Evolutionary conservation across 2,329 filamentous ascomycete species (phyloP), one percentile per base, ranked within the genome.

Genomic region (Corinectria fuckeliana): DNA sequence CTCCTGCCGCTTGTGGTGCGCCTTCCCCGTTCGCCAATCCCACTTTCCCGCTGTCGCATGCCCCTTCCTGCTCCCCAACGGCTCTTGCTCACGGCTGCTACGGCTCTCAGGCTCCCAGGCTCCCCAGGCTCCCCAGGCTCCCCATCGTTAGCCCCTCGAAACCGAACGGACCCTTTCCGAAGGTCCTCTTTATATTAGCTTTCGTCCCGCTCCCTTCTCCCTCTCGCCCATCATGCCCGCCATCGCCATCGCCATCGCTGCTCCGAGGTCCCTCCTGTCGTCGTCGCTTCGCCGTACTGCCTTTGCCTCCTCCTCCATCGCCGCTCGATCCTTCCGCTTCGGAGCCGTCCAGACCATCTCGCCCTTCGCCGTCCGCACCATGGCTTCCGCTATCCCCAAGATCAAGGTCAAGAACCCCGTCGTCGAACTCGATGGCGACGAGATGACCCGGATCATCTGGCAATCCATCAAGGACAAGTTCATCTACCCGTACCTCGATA

Each of bases 371-470:
- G 88, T 96, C n/a, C 77, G 78, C 76, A 83, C 78, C 71, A 87
- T 89, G 85, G 81, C 84, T 57, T 78, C 84, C 68, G 53, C 69
- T 71, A 41, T 48, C 60, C 82, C 86, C 74, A 99, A 98, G 90
- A 98, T 98, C 86, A 95, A 96, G 87, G 95, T 99, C 84, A 93
- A 96, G 88, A 98, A 97, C 81, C 95, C 95, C 68, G 89, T 99
- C 77, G 95, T 99, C 78, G 95, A 98, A 84, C 87, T 98, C 73
- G 94, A 98, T 77, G 94, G 94, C 74, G 88, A 90, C 72, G 88
- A 93, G 89, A 98, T 98, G 95, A 99, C 95, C 72, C 87, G 95
- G 73, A 93, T 99, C 78, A 99, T 99, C 84, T 99, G 95, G 95
- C 85, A 97, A 83, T 89, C 91, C 79, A 99, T 99, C 87, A 97